Conservation (phyloP, 192 early-diverging fungal genomes). For the Coemansia sp. region DNA sequence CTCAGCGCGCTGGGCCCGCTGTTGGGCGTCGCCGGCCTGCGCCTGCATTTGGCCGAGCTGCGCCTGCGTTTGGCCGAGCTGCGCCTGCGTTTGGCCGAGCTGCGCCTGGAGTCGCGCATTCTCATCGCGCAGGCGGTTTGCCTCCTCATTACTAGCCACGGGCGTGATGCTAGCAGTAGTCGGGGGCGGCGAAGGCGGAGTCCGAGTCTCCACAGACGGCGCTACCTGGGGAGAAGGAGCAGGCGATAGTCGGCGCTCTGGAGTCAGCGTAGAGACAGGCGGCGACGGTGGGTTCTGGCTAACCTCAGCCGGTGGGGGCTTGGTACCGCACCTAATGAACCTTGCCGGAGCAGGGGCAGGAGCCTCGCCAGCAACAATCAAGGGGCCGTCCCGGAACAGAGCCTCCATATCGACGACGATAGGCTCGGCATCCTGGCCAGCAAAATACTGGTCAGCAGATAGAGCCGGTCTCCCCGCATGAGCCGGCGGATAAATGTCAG, state of each 20-base stretch:
- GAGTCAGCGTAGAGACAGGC: slow-evolving; percentile 4
- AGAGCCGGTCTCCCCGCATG: slow-evolving; percentile 77
- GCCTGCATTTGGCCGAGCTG: slow-evolving; percentile 24
- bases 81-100: slow-evolving; percentile 22
- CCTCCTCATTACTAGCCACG: slow-evolving; percentile 59
- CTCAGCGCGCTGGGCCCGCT: slow-evolving; percentile 12
- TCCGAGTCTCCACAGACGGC: neutral
- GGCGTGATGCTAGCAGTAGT: slow-evolving; percentile 3
- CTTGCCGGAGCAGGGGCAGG: neutral
- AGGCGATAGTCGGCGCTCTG: neutral
- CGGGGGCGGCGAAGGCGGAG: slow-evolving; percentile 3
- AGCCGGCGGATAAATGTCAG: slow-evolving; percentile 90
- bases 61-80: slow-evolving; percentile 16
- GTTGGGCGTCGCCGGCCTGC: slow-evolving; percentile 17
- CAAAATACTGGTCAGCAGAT: slow-evolving; percentile 90
- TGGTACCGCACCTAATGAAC: neutral
- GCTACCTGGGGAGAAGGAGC: neutral
- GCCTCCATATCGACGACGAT: slow-evolving; percentile 49
- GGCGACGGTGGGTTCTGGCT: neutral
- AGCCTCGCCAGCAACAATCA: slow-evolving; percentile 24
- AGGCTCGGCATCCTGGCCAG: slow-evolving; percentile 78
- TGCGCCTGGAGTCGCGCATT: slow-evolving; percentile 52
- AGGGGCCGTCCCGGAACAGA: slow-evolving; percentile 26
- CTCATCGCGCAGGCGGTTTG: slow-evolving; percentile 74
- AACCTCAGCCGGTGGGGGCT: neutral